These are phyloP conservation scores for Polytrichum formosum DNA, from an alignment of 225 moss, liverwort and hornwort genomes.

Conservation along the genomic window DNA sequence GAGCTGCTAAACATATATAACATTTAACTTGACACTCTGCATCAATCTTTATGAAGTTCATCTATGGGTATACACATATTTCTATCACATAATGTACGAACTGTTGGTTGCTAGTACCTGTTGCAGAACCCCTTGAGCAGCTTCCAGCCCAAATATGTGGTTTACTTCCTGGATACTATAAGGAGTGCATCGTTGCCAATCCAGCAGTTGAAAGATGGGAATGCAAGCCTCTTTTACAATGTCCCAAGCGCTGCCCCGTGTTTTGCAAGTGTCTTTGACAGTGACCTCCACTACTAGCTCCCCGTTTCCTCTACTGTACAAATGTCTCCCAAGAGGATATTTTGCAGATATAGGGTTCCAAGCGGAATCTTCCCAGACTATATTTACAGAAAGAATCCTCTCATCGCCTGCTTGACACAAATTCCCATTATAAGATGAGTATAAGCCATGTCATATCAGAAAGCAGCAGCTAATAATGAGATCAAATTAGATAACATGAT, in stretches of 20 bases:
- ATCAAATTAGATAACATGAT: too few relatives aligned
- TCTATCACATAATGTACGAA: not conserved
- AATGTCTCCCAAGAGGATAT: constrained; percentile 6
- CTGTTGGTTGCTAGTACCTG: constrained; percentile 40
- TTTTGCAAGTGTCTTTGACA: constrained; percentile 53
- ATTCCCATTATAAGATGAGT: not conserved
- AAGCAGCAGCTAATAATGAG: too few relatives aligned
- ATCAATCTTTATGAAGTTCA: not conserved
- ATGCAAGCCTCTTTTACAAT: constrained; percentile 58
- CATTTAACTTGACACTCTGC: not conserved
- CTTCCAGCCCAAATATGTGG: constrained; percentile 70
- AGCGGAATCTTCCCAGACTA: constrained; percentile 73
- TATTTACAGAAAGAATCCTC: constrained; percentile 54
- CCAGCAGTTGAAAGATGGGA: constrained; percentile 59
- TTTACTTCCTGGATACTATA: constrained; percentile 76
- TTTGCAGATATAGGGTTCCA: constrained; percentile 43
- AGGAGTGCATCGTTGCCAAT: constrained; percentile 82
- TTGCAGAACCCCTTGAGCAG: constrained; percentile 55
- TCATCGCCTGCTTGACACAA: constrained; percentile 50
- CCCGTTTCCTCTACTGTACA: constrained; percentile 33
- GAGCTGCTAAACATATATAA: not conserved
- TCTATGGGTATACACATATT: not conserved
- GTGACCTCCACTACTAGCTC: constrained; percentile 79
- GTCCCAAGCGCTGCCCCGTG: constrained; percentile 62
- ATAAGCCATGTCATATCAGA: too few relatives aligned